phyloP scores from a whole-genome alignment of 345 rosid genomes.

The Ceriops zippeliana region DNA sequence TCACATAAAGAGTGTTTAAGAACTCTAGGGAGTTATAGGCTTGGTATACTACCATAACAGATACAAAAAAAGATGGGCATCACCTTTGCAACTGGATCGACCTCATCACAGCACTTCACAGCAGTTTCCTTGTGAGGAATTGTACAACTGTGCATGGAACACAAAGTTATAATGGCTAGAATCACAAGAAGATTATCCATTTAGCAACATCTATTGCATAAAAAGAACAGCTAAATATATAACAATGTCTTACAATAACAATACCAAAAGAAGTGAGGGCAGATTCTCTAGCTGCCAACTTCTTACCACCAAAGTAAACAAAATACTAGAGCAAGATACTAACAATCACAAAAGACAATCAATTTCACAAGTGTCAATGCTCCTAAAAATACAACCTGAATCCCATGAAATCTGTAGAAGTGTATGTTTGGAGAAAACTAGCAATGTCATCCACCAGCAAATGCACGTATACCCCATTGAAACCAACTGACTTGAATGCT shows the following conservation, averaged over 20 bases:
- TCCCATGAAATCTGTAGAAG: conserved; percentile 81
- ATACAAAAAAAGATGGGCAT: background rate
- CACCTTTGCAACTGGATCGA: conserved; percentile 90
- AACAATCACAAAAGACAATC: background rate
- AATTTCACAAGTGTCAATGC: background rate
- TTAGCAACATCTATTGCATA: background rate
- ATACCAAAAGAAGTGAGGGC: no score
- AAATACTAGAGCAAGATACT: background rate
- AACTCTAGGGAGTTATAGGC: background rate
- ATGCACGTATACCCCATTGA: conserved; percentile 73
- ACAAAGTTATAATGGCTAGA: conserved; percentile 9
- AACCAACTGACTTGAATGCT: conserved; percentile 80
- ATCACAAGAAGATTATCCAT: conserved; percentile 5
- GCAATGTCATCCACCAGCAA: conserved; percentile 77
- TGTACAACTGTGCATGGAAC: conserved; percentile 59
- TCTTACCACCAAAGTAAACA: background rate
- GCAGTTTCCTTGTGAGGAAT: conserved; percentile 94
- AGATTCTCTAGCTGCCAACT: background rate
- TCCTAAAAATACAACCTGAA: conserved; percentile 56
- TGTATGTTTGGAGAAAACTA: conserved; percentile 67
- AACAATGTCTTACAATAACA: background rate
- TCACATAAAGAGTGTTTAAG: conserved; percentile 8
- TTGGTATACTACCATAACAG: background rate
- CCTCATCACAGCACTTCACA: conserved; percentile 78
- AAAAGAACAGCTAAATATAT: conserved; percentile 3